Conservation (phyloP, 1,284 basidiomycete genomes). For the Boletus mariae region DNA sequence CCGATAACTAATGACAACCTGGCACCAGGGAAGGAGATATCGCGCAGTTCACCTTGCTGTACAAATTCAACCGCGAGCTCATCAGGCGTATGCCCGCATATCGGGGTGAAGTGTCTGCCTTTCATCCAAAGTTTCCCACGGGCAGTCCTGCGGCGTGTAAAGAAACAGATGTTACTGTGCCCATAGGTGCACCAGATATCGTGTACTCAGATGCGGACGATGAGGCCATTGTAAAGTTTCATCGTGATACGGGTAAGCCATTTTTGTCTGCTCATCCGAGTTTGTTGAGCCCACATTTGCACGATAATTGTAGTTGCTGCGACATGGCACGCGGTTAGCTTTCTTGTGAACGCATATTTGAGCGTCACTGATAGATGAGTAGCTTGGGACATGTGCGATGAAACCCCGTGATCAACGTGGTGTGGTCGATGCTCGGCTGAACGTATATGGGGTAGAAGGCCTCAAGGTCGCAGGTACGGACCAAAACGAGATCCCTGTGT, state of each 20-base stretch:
- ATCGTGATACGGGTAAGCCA: slow-evolving; percentile 31
- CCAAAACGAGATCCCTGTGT: not conserved
- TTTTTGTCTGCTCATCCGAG: not conserved
- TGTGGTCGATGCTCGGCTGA: slow-evolving; percentile 29
- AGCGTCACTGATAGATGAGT: not conserved
- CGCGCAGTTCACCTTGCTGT: slow-evolving; percentile 10
- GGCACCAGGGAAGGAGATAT: slow-evolving; percentile 13
- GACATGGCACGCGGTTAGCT: slow-evolving; percentile 54
- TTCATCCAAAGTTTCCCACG: slow-evolving; percentile 49
- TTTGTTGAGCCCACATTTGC: not conserved
- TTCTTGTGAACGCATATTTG: not conserved
- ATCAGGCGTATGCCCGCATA: slow-evolving; percentile 50
- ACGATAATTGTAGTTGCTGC: slow-evolving; percentile 36
- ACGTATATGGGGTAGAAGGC: slow-evolving; percentile 27
- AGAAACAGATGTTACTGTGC: slow-evolving; percentile 35
- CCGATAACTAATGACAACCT: not conserved
- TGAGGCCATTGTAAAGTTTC: slow-evolving; percentile 44
- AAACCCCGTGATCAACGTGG: slow-evolving; percentile 25
- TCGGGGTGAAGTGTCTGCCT: slow-evolving; percentile 45
- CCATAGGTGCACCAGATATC: slow-evolving; percentile 44
- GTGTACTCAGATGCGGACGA: slow-evolving; percentile 57
- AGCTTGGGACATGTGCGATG: slow-evolving; percentile 34
- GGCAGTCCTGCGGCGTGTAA: slow-evolving; percentile 42
- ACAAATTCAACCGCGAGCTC: slow-evolving; percentile 19
- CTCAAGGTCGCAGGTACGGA: slow-evolving; percentile 31